Percentiles rank a stretch among this genome's conserved stretches.
Evolutionary conservation across 257 asterid genomes (phyloP).

Genomic region (Plectranthus barbatus): DNA sequence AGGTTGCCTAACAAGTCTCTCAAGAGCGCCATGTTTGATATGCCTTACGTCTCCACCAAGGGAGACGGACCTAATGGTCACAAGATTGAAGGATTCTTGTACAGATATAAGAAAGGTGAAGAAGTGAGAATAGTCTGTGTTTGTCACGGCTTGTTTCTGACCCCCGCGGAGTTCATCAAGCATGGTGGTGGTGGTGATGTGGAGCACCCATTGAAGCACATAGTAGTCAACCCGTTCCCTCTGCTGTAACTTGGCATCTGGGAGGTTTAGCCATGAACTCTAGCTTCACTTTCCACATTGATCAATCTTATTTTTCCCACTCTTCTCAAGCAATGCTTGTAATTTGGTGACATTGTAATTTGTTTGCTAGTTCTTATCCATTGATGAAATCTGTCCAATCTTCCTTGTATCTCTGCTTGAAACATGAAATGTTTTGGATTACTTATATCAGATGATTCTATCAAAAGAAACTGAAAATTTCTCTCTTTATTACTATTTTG

Average conservation of each 20-base stretch:
- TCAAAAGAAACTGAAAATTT: background rate
- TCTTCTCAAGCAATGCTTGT: background rate
- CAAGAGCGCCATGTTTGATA: constrained; percentile 37
- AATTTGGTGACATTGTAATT: background rate
- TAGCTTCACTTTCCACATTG: constrained; percentile 4
- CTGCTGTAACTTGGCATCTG: constrained; percentile 15
- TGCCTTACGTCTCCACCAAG: constrained; percentile 63
- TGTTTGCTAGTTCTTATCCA: background rate
- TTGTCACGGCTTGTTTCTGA: constrained; percentile 66
- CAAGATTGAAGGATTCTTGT: constrained; percentile 61
- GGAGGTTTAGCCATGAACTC: constrained; percentile 7
- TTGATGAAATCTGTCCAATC: no score
- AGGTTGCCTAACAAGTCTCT: constrained; percentile 10
- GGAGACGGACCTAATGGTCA: constrained; percentile 42
- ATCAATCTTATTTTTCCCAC: background rate
- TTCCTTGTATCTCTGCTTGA: no score
- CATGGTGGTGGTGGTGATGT: constrained; percentile 76
- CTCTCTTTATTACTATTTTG: constrained; percentile 21
- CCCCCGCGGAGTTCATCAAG: constrained; percentile 72
- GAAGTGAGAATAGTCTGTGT: constrained; percentile 75
- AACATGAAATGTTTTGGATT: no score
- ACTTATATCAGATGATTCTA: no score
- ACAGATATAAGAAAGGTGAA: constrained; percentile 56
- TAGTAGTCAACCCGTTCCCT: constrained; percentile 52
- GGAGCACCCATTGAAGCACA: constrained; percentile 65